These are phyloP conservation scores for Zea luxurians DNA, from an alignment of 176 grass and related monocot species.

Conservation along the genomic window DNA sequence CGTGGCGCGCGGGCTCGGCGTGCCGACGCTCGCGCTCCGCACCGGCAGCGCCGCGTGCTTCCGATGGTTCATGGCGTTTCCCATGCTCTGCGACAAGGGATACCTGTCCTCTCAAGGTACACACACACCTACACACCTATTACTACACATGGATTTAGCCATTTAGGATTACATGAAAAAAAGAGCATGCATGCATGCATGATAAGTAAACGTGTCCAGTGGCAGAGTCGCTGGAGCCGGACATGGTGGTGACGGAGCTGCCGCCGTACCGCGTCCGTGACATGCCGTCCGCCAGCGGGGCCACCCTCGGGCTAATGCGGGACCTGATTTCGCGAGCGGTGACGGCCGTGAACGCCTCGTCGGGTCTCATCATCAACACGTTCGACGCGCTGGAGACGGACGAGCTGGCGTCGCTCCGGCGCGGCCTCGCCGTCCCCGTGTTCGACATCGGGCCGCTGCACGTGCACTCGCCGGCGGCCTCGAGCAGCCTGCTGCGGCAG, in stretches of 20 bases:
- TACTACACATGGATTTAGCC: no score
- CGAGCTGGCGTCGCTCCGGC: not conserved
- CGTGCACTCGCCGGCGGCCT: not conserved
- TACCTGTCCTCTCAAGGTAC: not conserved
- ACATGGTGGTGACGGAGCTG: not conserved
- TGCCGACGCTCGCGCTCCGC: constrained; percentile 10
- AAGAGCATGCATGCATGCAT: not conserved
- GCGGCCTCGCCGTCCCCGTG: not conserved
- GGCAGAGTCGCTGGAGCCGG: not conserved
- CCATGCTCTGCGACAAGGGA: constrained; percentile 8
- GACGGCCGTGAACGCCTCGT: not conserved
- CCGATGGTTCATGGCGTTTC: not conserved
- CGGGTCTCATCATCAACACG: constrained; percentile 36
- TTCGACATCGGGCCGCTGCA: constrained; percentile 43
- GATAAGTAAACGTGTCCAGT: no score
- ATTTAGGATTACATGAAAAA: not conserved
- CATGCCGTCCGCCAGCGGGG: not conserved
- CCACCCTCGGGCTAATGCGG: not conserved
- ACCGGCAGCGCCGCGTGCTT: constrained; percentile 27
- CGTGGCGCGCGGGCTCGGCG: not conserved
- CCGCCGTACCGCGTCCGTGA: constrained; percentile 30
- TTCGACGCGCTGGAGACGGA: constrained; percentile 23
- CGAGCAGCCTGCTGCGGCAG: constrained; percentile 18
- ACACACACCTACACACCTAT: no score
- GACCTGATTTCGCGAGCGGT: not conserved